These are phyloP conservation scores for Candida hungchunana DNA, from an alignment of 805 yeast species.

Conservation along the genomic window DNA sequence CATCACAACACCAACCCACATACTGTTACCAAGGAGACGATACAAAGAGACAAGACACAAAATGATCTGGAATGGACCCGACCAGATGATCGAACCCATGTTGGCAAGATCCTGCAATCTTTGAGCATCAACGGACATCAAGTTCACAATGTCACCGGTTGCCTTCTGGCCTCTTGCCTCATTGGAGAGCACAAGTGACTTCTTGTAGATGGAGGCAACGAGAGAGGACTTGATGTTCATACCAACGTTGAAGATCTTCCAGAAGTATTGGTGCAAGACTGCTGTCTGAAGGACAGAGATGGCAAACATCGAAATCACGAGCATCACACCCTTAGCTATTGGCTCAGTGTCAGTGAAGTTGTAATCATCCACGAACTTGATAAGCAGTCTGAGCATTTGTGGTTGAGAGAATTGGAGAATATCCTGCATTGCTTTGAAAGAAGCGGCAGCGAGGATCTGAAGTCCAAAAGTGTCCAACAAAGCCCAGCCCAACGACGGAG, in stretches of 20 bases:
- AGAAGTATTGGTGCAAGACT: conserved; percentile 73
- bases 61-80: conserved; percentile 85
- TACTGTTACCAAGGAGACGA: conserved; percentile 73
- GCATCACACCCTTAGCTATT: conserved; percentile 68
- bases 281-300: conserved; percentile 77
- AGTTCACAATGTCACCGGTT: conserved; percentile 90
- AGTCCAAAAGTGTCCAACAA: conserved; percentile 66
- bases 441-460: conserved; percentile 63
- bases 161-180: conserved; percentile 68
- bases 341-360: conserved; percentile 42
- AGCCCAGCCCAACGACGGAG: conserved; percentile 55
- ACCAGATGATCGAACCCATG: conserved; percentile 78
- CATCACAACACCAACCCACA: conserved; percentile 93
- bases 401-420: conserved; percentile 81
- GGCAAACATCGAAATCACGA: conserved; percentile 69
- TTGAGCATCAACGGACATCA: conserved; percentile 92
- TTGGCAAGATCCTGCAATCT: conserved; percentile 81
- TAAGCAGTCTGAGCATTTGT: conserved; percentile 64
- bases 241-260: conserved; percentile 69
- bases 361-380: conserved; percentile 50
- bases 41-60: conserved; percentile 73
- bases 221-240: conserved; percentile 70
- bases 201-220: conserved; percentile 63
- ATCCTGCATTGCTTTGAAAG: conserved; percentile 76
- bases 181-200: conserved; percentile 62